Conservation (phyloP, 2,329 filamentous ascomycete genomes). For the Colletotrichum lindemuthianum region DNA sequence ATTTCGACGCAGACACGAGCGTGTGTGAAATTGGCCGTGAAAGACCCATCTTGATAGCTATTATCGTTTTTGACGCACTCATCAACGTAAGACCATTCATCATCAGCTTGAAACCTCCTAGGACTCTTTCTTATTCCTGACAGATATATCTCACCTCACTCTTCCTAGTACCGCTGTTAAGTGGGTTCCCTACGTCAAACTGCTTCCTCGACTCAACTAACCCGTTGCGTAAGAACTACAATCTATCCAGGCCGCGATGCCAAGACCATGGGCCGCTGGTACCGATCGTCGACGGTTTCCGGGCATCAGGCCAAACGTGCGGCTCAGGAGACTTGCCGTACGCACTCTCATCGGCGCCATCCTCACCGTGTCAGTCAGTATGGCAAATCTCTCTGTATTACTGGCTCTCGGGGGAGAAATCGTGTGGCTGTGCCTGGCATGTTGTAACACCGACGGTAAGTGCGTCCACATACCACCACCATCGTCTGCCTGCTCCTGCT, state of each 20-base stretch:
- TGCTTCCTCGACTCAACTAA: background rate
- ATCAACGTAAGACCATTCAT: slow-evolving; percentile 11
- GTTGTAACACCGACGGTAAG: slow-evolving; percentile 25
- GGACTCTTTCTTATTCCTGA: background rate
- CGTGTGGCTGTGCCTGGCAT: slow-evolving; percentile 15
- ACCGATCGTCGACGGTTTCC: background rate
- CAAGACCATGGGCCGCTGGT: background rate
- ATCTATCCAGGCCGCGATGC: slow-evolving; percentile 7
- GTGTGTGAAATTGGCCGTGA: background rate
- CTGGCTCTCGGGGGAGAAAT: slow-evolving; percentile 8
- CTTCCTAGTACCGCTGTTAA: slow-evolving; percentile 9
- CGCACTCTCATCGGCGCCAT: slow-evolving; percentile 8
- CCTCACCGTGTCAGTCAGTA: background rate
- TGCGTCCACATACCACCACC: background rate
- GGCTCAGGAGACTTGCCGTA: slow-evolving; percentile 4
- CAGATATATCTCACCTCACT: slow-evolving; percentile 19
- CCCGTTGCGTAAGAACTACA: background rate
- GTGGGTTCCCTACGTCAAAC: background rate
- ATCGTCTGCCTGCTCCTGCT: background rate
- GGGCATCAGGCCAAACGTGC: background rate
- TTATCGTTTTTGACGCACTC: slow-evolving; percentile 16
- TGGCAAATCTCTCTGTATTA: slow-evolving; percentile 6
- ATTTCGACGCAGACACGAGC: background rate
- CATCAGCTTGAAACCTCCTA: background rate
- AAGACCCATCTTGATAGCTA: background rate